Evolutionary conservation across 2,329 filamentous ascomycete species (phyloP).

Genomic region (Pseudogymnoascus sp.): DNA sequence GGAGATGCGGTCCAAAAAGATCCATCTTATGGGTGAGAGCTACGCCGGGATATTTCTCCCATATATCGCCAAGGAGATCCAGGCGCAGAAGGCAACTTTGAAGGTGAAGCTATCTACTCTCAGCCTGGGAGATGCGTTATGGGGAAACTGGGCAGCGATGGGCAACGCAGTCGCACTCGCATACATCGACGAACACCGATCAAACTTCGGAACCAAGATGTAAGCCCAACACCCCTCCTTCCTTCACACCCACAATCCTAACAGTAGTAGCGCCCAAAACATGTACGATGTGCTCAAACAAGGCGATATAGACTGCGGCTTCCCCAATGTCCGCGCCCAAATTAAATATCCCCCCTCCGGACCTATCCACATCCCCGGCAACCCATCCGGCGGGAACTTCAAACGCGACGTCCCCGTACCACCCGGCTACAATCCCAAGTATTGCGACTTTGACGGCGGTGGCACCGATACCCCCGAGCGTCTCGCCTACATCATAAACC

Average conservation of each 20-base stretch:
- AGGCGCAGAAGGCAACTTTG: not conserved
- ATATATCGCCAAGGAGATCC: conserved; percentile 7
- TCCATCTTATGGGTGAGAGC: conserved; percentile 11
- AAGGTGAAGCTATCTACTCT: not conserved
- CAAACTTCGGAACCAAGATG: not conserved
- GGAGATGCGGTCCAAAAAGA: not conserved
- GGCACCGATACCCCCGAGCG: conserved; percentile 6
- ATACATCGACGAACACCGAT: not conserved
- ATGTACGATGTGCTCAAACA: not conserved
- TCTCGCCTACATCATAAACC: not conserved
- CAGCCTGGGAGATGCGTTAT: not conserved
- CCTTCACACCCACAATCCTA: not conserved
- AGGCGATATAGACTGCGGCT: conserved; percentile 7
- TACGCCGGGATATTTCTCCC: conserved; percentile 9
- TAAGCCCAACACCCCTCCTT: not conserved
- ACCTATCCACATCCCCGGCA: conserved; percentile 5
- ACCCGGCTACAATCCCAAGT: not conserved
- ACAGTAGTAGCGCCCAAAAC: not conserved
- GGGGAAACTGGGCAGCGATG: conserved; percentile 7
- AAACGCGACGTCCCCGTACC: not conserved
- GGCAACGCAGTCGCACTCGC: not conserved
- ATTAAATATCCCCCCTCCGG: conserved; percentile 8
- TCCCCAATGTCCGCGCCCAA: not conserved
- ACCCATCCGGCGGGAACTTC: not conserved
- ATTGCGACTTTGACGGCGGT: not conserved